Evolutionary conservation across 2,329 filamentous ascomycete genomes (phyloP), one percentile per base, ranked within the genome.

Genomic region (Calonectria pteridis): DNA sequence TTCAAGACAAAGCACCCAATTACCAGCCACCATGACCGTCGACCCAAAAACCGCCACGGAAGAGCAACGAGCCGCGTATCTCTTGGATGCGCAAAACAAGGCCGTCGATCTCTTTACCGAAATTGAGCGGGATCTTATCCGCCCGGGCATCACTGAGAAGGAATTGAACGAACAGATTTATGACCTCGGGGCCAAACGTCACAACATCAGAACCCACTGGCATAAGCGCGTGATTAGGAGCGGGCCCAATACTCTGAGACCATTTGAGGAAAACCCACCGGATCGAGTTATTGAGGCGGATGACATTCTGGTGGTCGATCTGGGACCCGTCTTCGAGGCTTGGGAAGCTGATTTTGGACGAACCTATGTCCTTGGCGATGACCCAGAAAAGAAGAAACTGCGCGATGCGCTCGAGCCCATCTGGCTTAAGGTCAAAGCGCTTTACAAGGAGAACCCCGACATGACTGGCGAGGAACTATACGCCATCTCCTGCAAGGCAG

Each of bases 271-370:
- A 3, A 89, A 89, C 76, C 87, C 88, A 0, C 86, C 87, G 0
- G 87, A 89, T 74, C 86, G 88, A 5, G 78, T 85, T 37, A 86
- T 90, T 62, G 75, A 86, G 73, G 77, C 80, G 3, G 87, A 88
- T 67, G 88, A 90, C 69, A 89, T 90, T 63, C 80, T 90, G 3
- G 85, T 88, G 70, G 85, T 90, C 40, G 88, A 90, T 73, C 82
- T 90, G 2, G 88, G 88, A 0, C 88, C 88, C 0, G 87, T 89
- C 0, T 89, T 90, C 70, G 88, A 89, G 65, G 83, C 82, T 0
- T 90, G 87, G 86, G 88, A 90, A 77, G 88, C 88, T 6, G 88
- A 89, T 73, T 89, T 89, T 71, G 88, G 88, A 10, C 86, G 88
- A 18, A 90, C 88, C 0, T 90, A 86, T 73, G 87, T 90, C 4